Evolutionary conservation across 805 yeast species (phyloP).

Genomic region (Pachysolen tannophilus): DNA sequence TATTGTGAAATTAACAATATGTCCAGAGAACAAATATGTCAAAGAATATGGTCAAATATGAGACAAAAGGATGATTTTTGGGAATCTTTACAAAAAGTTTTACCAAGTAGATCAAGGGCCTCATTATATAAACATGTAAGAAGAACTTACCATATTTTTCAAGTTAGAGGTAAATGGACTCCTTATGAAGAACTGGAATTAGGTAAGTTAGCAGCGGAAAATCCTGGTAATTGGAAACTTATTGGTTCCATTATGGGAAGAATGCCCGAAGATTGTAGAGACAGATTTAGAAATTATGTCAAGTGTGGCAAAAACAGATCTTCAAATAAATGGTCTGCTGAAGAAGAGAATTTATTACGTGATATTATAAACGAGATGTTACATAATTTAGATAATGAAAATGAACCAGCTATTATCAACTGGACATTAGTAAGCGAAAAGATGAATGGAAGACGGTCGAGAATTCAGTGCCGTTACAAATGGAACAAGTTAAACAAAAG

Average conservation of each 20-base stretch:
- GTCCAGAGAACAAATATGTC: constrained; percentile 64
- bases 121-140: constrained; percentile 90
- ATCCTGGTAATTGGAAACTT: constrained; percentile 81
- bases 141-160: constrained; percentile 80
- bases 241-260: constrained; percentile 76
- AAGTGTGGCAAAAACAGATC: constrained; percentile 80
- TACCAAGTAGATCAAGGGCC: constrained; percentile 83
- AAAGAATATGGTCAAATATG: constrained; percentile 80
- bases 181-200: constrained; percentile 69
- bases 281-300: constrained; percentile 91
- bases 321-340: constrained; percentile 69
- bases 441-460: constrained; percentile 82
- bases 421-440: constrained; percentile 90
- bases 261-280: constrained; percentile 98
- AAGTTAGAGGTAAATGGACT: constrained; percentile 87
- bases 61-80: constrained; percentile 85
- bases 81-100: constrained; percentile 71
- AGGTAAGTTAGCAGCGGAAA: constrained; percentile 51
- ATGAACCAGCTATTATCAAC: constrained; percentile 45
- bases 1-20: constrained; percentile 59
- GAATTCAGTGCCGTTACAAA: constrained; percentile 93
- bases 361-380: constrained; percentile 45
- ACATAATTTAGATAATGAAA: constrained; percentile 11
- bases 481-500: constrained; percentile 78
- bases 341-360: constrained; percentile 60